Conservation (phyloP, 257 asterid species). For the Leptodermis oblonga region DNA sequence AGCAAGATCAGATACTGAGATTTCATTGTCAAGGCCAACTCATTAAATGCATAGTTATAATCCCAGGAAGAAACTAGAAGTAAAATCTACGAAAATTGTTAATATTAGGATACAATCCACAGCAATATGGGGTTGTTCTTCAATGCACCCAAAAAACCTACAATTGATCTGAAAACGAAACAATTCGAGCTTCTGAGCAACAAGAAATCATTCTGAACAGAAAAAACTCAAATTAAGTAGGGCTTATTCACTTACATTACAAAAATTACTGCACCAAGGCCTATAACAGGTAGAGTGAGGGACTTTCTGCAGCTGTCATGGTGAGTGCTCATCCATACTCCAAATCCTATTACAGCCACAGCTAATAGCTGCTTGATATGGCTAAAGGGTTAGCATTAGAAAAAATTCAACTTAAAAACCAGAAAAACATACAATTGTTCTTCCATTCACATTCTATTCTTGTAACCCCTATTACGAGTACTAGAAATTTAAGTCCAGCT, state of each 20-base stretch:
- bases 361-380: constrained; percentile 55
- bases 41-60: constrained; percentile 12
- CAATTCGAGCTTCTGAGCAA: constrained; percentile 5
- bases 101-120: constrained; percentile 82
- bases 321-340: constrained; percentile 83
- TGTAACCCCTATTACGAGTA: no score
- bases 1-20: constrained; percentile 74
- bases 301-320: constrained; percentile 80
- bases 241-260: constrained; percentile 77
- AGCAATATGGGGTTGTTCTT: constrained; percentile 74
- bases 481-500: no score
- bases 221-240: constrained; percentile 12
- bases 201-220: not conserved
- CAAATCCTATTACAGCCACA: constrained; percentile 66
- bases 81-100: constrained; percentile 3
- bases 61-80: not conserved
- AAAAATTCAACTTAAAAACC: constrained; percentile 6
- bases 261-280: constrained; percentile 73
- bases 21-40: constrained; percentile 43
- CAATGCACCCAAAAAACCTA: constrained; percentile 78
- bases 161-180: constrained; percentile 53
- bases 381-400: constrained; percentile 8
- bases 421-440: not conserved
- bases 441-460: not conserved
- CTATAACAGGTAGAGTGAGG: constrained; percentile 73